Percentiles rank a stretch among this genome's conserved stretches.
Conservation (phyloP, 768 basidiomycete species). For the Kockovaella imperatae region DNA sequence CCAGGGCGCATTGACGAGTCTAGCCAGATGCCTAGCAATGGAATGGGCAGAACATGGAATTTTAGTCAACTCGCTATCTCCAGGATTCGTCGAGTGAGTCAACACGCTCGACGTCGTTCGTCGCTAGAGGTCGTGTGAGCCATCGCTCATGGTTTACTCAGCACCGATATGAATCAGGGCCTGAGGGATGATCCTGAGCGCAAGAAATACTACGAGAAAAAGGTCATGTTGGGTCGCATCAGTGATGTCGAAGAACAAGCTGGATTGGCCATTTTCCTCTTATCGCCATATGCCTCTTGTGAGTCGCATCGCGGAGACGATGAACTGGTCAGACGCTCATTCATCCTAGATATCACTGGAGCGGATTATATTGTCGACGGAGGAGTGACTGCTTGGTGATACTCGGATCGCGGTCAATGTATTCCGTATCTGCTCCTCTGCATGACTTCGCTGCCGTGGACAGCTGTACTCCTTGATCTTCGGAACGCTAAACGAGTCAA, state of each 20-base stretch:
- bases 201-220: slow-evolving; percentile 7
- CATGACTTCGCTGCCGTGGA: no score
- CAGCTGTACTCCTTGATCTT: no score
- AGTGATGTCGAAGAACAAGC: slow-evolving; percentile 34
- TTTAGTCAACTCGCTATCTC: slow-evolving; percentile 21
- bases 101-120: not conserved
- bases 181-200: slow-evolving; percentile 17
- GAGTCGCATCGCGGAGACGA: slow-evolving; percentile 2
- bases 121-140: not conserved
- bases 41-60: slow-evolving; percentile 39
- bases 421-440: slow-evolving; percentile 1
- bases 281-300: slow-evolving; percentile 37
- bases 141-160: not conserved
- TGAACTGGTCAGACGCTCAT: not conserved
- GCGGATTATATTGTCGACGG: slow-evolving; percentile 33
- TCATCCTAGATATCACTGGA: slow-evolving; percentile 33
- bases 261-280: slow-evolving; percentile 31
- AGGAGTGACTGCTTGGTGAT: slow-evolving; percentile 26
- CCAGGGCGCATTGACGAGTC: slow-evolving; percentile 27
- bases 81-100: slow-evolving; percentile 31
- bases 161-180: slow-evolving; percentile 37
- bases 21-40: slow-evolving; percentile 36
- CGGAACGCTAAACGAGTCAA: no score
- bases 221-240: slow-evolving; percentile 22
- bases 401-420: no score